Evolutionary conservation across 495 filamentous ascomycete species (phyloP).

Genomic region (Hyaloscypha finlandica): DNA sequence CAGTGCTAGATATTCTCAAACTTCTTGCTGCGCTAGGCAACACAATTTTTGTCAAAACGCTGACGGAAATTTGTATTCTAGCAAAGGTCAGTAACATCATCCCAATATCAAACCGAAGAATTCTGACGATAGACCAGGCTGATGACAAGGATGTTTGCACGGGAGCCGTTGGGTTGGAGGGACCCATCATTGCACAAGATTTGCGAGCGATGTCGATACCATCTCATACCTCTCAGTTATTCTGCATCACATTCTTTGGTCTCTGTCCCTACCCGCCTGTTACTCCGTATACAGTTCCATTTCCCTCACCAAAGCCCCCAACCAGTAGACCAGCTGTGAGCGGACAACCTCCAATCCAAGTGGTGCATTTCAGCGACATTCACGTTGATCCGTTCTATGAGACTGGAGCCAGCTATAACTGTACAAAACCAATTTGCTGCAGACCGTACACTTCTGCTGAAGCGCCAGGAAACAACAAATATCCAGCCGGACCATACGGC

Average conservation of each 20-base stretch:
- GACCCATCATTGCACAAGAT: conserved; percentile 7
- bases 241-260: conserved; percentile 11
- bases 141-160: conserved; percentile 7
- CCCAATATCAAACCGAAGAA: not conserved
- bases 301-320: conserved; percentile 4
- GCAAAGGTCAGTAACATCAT: conserved; percentile 34
- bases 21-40: conserved; percentile 44
- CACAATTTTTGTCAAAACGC: conserved; percentile 38
- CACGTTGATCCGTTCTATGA: conserved; percentile 12
- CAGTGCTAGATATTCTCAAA: conserved; percentile 47
- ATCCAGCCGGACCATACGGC: conserved; percentile 36
- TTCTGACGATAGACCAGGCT: not conserved
- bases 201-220: not conserved
- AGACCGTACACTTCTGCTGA: not conserved
- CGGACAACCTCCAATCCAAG: not conserved
- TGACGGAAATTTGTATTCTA: conserved; percentile 48
- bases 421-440: conserved; percentile 10
- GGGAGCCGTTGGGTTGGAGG: conserved; percentile 6
- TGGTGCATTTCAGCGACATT: conserved; percentile 13
- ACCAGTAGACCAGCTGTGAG: not conserved
- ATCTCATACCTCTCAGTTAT: conserved; percentile 6
- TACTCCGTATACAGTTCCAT: not conserved
- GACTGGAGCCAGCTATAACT: conserved; percentile 11
- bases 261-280: conserved; percentile 5
- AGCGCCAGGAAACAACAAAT: not conserved